Evolutionary conservation across 352 stramenopile genomes (phyloP).

Genomic region (Globisporangium alternatum): DNA sequence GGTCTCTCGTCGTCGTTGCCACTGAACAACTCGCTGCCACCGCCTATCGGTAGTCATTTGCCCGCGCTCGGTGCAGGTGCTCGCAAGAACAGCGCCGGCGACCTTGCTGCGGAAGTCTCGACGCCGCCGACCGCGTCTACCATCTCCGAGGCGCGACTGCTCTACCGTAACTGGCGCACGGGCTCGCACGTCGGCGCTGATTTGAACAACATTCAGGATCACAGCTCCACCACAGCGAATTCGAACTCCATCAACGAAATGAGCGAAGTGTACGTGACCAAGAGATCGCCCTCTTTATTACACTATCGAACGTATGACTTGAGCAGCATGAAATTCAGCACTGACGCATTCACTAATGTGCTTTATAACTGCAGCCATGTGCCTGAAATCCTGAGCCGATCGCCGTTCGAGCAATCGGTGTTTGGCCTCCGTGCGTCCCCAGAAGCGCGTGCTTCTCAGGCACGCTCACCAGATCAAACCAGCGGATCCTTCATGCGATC

Average conservation of each 20-base stretch:
- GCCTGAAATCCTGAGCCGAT: constrained; percentile 53
- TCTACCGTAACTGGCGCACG: constrained; percentile 82
- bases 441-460: constrained; percentile 18
- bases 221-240: background rate
- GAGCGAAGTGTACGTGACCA: constrained; percentile 53
- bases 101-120: constrained; percentile 49
- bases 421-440: constrained; percentile 18
- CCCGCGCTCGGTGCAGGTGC: constrained; percentile 7
- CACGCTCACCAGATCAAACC: constrained; percentile 26
- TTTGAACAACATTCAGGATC: constrained; percentile 15
- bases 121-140: constrained; percentile 47
- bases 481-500: constrained; percentile 24
- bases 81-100: constrained; percentile 64
- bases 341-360: background rate
- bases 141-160: constrained; percentile 60
- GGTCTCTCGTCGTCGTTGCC: background rate
- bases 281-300: background rate
- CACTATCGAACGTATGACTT: background rate
- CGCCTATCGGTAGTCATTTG: background rate
- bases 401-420: constrained; percentile 50
- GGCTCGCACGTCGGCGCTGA: constrained; percentile 44
- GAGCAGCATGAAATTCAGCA: too few relatives aligned
- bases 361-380: constrained; percentile 22
- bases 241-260: constrained; percentile 24
- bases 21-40: constrained; percentile 8